These are phyloP conservation scores for Allium sativum DNA, from an alignment of 106 monocot genomes.

Conservation along the genomic window DNA sequence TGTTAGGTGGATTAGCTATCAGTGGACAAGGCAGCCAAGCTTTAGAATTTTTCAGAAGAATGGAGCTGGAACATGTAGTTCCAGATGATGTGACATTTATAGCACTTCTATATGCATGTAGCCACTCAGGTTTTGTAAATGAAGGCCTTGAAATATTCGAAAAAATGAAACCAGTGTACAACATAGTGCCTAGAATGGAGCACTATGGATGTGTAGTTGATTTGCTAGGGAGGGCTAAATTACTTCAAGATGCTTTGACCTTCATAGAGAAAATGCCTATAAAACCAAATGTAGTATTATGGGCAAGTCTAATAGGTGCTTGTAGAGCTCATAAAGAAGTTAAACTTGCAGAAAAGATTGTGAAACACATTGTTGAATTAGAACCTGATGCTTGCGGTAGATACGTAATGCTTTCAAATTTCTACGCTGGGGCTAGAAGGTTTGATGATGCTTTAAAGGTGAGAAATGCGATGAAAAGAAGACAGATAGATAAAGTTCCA, in stretches of 20 bases:
- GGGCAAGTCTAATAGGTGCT: conserved; percentile 23
- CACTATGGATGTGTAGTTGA: conserved; percentile 34
- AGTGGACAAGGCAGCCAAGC: conserved; percentile 17
- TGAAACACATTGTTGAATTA: conserved; percentile 15
- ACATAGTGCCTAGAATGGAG: conserved; percentile 20
- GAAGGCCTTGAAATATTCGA: conserved; percentile 14
- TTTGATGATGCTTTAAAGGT: conserved; percentile 35
- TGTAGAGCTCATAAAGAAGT: conserved; percentile 15
- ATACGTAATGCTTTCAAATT: conserved; percentile 33
- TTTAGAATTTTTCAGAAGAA: conserved; percentile 17
- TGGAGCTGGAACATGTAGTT: conserved; percentile 7
- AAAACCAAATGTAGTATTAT: conserved; percentile 20
- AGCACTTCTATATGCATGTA: conserved; percentile 23
- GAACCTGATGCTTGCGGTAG: conserved; percentile 20
- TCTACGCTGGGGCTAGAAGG: conserved; percentile 19
- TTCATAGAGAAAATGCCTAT: conserved; percentile 32
- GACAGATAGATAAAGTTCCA: conserved; percentile 21
- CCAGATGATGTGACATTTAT: conserved; percentile 29
- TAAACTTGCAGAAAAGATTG: conserved; percentile 16
- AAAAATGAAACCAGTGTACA: conserved; percentile 11
- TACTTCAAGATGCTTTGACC: conserved; percentile 17
- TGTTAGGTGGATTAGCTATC: conserved; percentile 21
- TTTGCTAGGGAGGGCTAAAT: conserved; percentile 15
- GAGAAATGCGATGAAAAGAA: conserved; percentile 18
- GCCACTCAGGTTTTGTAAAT: conserved; percentile 25